These are phyloP conservation scores for Colletotrichum endophyticum DNA, from an alignment of 2,329 filamentous ascomycete genomes.

Conservation along the genomic window DNA sequence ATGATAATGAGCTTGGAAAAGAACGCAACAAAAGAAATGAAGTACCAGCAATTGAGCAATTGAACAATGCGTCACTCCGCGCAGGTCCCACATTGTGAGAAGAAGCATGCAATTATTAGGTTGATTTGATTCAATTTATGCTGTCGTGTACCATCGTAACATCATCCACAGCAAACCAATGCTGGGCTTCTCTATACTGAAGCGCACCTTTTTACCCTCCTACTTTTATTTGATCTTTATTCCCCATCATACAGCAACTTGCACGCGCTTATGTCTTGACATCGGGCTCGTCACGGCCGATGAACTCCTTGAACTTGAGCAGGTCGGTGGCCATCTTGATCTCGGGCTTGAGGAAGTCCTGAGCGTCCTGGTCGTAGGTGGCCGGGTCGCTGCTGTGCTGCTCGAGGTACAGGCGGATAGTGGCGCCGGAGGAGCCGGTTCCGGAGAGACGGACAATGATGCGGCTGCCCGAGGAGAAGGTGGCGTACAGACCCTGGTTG, in stretches of 20 bases:
- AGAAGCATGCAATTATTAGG: background rate
- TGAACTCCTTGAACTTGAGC: conserved; percentile 91
- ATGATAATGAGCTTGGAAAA: background rate
- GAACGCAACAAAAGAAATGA: background rate
- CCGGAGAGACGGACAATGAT: conserved; percentile 95
- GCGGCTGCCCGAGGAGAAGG: conserved; percentile 92
- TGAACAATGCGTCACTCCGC: background rate
- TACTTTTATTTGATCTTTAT: background rate
- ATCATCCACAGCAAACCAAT: conserved; percentile 9
- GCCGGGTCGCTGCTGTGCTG: conserved; percentile 85
- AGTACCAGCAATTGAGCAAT: background rate
- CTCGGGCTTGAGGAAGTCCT: conserved; percentile 92
- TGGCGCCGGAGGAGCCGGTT: conserved; percentile 93
- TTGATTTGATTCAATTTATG: conserved; percentile 20
- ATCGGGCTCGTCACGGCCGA: conserved; percentile 91
- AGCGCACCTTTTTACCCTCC: background rate
- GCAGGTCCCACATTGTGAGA: background rate
- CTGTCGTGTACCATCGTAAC: conserved; percentile 20
- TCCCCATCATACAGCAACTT: background rate
- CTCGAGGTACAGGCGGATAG: conserved; percentile 96
- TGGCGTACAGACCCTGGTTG: conserved; percentile 94
- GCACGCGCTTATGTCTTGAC: conserved; percentile 78
- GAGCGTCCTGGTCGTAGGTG: conserved; percentile 81
- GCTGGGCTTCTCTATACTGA: conserved; percentile 18
- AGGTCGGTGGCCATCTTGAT: conserved; percentile 84